These are phyloP conservation scores for Botrytis paeoniae DNA, from an alignment of 2,329 filamentous ascomycete genomes.

Conservation along the genomic window DNA sequence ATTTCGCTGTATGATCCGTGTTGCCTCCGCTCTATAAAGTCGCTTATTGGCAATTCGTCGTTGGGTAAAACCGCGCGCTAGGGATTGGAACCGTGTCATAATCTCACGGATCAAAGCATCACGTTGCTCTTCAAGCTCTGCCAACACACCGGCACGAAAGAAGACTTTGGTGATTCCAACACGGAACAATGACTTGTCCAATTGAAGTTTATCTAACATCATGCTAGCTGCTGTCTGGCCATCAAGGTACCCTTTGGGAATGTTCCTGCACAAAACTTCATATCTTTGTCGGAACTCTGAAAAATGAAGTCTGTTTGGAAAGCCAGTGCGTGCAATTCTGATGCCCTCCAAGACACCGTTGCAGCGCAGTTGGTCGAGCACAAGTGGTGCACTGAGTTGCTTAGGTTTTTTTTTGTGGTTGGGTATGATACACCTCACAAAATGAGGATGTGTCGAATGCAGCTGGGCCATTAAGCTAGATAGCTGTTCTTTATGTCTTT, in stretches of 20 bases:
- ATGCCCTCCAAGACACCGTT: conserved; percentile 99
- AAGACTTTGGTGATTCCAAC: conserved; percentile 97
- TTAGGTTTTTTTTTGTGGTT: conserved; percentile 98
- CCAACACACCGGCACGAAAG: conserved; percentile 92
- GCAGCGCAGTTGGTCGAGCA: conserved; percentile 94
- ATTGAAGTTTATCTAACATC: conserved; percentile 83
- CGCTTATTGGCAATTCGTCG: conserved; percentile 87
- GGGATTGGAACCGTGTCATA: conserved; percentile 87
- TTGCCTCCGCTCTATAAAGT: conserved; percentile 90
- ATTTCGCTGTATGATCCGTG: conserved; percentile 90
- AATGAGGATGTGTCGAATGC: conserved; percentile 95
- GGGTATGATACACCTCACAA: conserved; percentile 94
- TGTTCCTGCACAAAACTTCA: conserved; percentile 83
- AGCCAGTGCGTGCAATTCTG: conserved; percentile 92
- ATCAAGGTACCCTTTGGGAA: conserved; percentile 88
- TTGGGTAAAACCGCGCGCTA: conserved; percentile 86
- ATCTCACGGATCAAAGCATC: conserved; percentile 92
- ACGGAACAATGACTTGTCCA: conserved; percentile 84
- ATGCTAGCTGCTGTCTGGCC: conserved; percentile 80
- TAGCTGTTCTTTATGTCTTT: conserved; percentile 97
- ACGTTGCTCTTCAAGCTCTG: conserved; percentile 93
- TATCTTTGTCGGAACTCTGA: conserved; percentile 93
- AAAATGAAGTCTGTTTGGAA: conserved; percentile 90
- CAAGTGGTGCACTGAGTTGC: conserved; percentile 85
- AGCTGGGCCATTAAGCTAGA: conserved; percentile 92